These are phyloP conservation scores for Echinochloa phyllopogon DNA, from an alignment of 176 grass and related monocot species.

Conservation along the genomic window DNA sequence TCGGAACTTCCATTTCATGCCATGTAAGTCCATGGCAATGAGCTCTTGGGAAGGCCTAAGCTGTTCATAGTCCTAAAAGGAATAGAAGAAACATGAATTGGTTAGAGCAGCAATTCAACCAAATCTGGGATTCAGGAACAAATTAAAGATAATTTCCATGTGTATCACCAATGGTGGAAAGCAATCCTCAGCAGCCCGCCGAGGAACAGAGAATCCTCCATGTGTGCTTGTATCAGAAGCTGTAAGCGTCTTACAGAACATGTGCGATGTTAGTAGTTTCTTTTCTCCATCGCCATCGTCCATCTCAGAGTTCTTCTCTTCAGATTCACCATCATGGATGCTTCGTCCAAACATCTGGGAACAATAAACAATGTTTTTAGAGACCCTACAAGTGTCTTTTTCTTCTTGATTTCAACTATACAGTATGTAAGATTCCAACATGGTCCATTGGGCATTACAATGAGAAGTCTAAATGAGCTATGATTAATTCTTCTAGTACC, in stretches of 20 bases:
- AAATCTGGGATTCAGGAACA: not conserved
- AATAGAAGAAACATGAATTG: constrained; percentile 20
- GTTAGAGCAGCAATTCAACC: constrained; percentile 21
- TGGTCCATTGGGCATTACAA: not conserved
- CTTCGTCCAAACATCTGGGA: constrained; percentile 55
- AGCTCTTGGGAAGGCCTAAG: constrained; percentile 94
- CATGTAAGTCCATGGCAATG: constrained; percentile 84
- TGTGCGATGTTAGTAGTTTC: constrained; percentile 60
- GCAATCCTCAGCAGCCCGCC: constrained; percentile 91
- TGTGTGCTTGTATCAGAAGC: constrained; percentile 98
- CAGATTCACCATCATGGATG: constrained; percentile 36
- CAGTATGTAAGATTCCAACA: not conserved
- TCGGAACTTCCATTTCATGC: constrained; percentile 75
- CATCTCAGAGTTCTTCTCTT: constrained; percentile 39
- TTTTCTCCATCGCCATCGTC: constrained; percentile 58
- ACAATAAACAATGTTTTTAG: constrained; percentile 16
- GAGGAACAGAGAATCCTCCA: constrained; percentile 97
- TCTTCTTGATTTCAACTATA: not conserved
- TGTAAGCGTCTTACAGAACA: constrained; percentile 99
- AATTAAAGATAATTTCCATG: not conserved
- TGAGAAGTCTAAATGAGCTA: not conserved
- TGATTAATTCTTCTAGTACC: not conserved
- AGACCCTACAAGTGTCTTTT: not conserved
- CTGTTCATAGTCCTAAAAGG: constrained; percentile 75
- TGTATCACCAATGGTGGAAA: constrained; percentile 80